Evolutionary conservation across 2,329 filamentous ascomycete species (phyloP).

Genomic region (Phialemoniopsis sp.): DNA sequence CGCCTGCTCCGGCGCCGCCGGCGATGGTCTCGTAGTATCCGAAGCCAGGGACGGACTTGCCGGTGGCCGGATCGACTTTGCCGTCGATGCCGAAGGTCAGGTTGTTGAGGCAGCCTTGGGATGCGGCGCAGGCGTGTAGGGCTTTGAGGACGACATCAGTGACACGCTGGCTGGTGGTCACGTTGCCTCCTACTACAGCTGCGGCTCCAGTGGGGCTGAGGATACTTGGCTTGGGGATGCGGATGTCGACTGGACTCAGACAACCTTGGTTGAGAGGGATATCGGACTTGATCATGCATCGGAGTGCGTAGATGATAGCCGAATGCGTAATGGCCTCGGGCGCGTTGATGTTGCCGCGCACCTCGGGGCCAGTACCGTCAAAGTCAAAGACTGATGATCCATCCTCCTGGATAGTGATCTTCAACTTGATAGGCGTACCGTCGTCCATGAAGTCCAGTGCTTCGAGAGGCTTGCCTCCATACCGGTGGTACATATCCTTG

Average conservation of each 20-base stretch:
- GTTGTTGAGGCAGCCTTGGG: conserved; percentile 78
- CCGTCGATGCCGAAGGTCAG: conserved; percentile 71
- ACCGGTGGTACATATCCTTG: conserved; percentile 58
- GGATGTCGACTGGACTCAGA: conserved; percentile 28
- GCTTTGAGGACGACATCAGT: conserved; percentile 70
- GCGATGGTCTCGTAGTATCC: conserved; percentile 76
- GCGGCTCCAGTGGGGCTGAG: conserved; percentile 25
- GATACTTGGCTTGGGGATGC: conserved; percentile 20
- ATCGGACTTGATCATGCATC: conserved; percentile 66
- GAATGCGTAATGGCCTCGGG: conserved; percentile 24
- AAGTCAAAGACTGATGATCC: conserved; percentile 63
- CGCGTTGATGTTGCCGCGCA: conserved; percentile 22
- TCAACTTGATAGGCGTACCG: conserved; percentile 18
- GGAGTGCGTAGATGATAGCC: conserved; percentile 24
- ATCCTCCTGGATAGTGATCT: conserved; percentile 52
- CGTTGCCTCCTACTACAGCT: conserved; percentile 25
- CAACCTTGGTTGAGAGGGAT: conserved; percentile 76
- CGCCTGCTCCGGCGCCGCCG: conserved; percentile 65
- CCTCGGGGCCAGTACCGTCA: conserved; percentile 48
- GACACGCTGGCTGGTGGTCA: conserved; percentile 27
- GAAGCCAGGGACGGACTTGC: conserved; percentile 43
- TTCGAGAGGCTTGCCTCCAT: conserved; percentile 59
- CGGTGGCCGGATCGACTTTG: conserved; percentile 10
- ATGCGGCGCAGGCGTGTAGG: conserved; percentile 70
- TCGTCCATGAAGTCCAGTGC: conserved; percentile 76